Evolutionary conservation across 495 filamentous ascomycete genomes (phyloP), one percentile per base, ranked within the genome.

Genomic region (Talaromyces ruber): DNA sequence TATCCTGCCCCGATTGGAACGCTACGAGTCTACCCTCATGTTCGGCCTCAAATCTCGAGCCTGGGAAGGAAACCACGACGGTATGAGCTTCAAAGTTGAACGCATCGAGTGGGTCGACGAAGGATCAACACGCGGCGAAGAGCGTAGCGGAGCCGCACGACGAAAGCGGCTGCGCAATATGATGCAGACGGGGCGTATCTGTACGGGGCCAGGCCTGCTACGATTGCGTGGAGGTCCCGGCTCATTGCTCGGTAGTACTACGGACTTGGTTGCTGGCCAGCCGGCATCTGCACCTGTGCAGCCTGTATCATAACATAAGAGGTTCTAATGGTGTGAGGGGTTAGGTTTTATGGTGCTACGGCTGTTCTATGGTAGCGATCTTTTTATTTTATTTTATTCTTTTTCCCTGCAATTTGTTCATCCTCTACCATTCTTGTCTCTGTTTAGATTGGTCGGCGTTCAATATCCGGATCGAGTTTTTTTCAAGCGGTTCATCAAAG

Each of bases 61-160:
- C 53, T 98, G 91, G 80, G 70, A 74, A 2, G 77, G 78, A 6
- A 70, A 64, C 24, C 93, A 97, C 66, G 91, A 96, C 62, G 94
- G 94, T 1, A 83, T 95, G 76, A 96, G 91, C 67, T 98, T 91
- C 75, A 91, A 86, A 75, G 82, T 98, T 21, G 76, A 83, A 50
- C 81, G 84, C 28, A 78, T 96, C 16, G 83, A 89, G 28, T 98
- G 90, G 87, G 88, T 89, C 14, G 88, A 96, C 63, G 91, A 87
- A 54, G 81, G 81, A 0, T 73, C 83, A 9, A 87, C 81, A 0
- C 84, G 85, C 26, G 84, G 86, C 9, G 84, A 89, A 74, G 84
- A 86, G 64, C 81, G 87, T 61, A 76, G 81, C 59, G 84, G 83
- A 32, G 80, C 81, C 58, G 86, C 83, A 14, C 79, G 84, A 70